Conservation (phyloP, 768 basidiomycete genomes). For the Boletus barrowsii region DNA sequence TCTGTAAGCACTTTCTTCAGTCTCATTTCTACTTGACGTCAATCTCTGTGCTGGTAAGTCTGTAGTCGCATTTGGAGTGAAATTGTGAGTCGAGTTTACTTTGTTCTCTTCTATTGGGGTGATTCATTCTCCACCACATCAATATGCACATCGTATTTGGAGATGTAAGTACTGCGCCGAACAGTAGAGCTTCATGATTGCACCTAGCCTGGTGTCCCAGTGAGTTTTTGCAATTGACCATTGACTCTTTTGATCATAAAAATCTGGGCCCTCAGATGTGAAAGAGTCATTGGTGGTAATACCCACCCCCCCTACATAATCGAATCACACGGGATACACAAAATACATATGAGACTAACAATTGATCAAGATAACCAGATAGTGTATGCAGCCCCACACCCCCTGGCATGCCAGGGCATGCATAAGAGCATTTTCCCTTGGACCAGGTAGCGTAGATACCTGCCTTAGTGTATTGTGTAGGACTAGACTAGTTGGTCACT, state of each 20-base stretch:
- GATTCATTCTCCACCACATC: conserved; percentile 1
- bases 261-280: too few species aligned
- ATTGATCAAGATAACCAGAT: too few species aligned
- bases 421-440: too few species aligned
- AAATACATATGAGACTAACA: too few species aligned
- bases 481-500: too few species aligned
- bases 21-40: background rate
- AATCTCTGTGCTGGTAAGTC: conserved; percentile 18
- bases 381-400: too few species aligned
- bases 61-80: conserved; percentile 33
- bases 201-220: conserved; percentile 14
- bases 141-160: conserved; percentile 39
- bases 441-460: too few species aligned
- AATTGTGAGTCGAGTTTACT: conserved; percentile 27
- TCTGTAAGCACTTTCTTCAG: conserved; percentile 19
- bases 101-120: background rate
- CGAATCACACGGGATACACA: too few species aligned
- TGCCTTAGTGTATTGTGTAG: too few species aligned
- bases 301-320: too few species aligned
- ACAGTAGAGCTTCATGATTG: background rate
- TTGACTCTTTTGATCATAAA: conserved; percentile 35
- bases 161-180: conserved; percentile 24
- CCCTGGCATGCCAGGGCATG: too few species aligned
- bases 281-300: too few species aligned
- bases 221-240: conserved; percentile 30